Percentiles rank a stretch among this genome's conserved stretches.
These are phyloP conservation scores for Trichoderma erinaceum DNA, from an alignment of 495 filamentous ascomycete genomes.

Conservation along the genomic window DNA sequence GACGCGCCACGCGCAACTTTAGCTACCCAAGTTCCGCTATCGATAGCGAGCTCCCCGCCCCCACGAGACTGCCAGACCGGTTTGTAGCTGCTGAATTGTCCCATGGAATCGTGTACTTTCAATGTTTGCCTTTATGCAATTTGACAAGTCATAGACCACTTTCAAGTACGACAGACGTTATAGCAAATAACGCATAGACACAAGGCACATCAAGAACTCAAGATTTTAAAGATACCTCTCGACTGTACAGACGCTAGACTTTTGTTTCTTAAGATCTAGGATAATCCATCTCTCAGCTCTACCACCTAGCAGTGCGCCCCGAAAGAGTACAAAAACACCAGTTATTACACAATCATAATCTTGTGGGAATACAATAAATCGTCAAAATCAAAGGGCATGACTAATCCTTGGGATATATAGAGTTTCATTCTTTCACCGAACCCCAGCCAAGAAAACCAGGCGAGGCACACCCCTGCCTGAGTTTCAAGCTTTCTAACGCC, in stretches of 20 bases:
- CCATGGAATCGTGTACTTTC: too few species aligned
- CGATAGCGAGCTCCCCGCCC: slow-evolving; percentile 11
- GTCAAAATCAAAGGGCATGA: neutral
- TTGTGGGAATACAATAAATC: neutral
- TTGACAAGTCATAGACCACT: too few species aligned
- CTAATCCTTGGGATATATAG: neutral
- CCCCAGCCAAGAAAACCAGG: neutral
- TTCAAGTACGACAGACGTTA: too few species aligned
- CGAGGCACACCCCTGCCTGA: neutral
- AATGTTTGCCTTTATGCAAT: too few species aligned
- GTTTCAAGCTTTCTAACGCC: slow-evolving; percentile 4
- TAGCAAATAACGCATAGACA: too few species aligned
- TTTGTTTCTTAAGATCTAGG: neutral
- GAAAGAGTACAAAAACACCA: neutral
- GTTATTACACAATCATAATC: slow-evolving; percentile 2
- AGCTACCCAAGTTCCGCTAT: neutral
- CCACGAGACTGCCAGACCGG: neutral
- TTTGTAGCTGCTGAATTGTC: too few species aligned
- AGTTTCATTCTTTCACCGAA: neutral
- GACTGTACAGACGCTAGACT: neutral
- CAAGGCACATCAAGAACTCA: too few species aligned
- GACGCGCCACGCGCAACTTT: neutral
- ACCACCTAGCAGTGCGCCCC: neutral
- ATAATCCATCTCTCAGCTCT: neutral
- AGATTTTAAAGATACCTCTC: neutral